Percentiles rank a stretch among this genome's conserved stretches.
phyloP scores from a whole-genome alignment of 371 early-diverging fungal species.

The Dinochytrium kinnereticum region DNA sequence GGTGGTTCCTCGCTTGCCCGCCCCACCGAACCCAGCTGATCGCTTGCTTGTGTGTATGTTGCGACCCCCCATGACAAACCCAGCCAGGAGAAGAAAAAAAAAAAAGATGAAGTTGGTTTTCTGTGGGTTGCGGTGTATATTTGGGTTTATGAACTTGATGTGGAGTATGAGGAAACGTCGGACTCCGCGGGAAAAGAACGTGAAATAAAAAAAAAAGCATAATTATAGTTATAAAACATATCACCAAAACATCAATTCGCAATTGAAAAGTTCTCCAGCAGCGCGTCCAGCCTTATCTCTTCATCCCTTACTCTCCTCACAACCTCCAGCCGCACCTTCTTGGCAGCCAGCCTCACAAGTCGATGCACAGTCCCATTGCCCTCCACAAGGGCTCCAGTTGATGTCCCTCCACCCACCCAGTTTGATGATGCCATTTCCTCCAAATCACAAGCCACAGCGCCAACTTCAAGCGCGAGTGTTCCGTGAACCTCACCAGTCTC shows the following conservation, averaged over 20 bases:
- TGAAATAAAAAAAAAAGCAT: too few species aligned
- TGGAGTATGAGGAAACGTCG: too few species aligned
- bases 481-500: conserved; percentile 33
- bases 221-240: too few species aligned
- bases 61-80: too few species aligned
- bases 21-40: conserved; percentile 1
- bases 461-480: conserved; percentile 22
- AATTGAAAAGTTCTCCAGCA: conserved; percentile 5
- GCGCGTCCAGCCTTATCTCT: background rate
- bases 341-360: conserved; percentile 2
- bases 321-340: conserved; percentile 12
- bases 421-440: conserved; percentile 11
- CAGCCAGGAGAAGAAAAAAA: too few species aligned
- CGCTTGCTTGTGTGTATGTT: too few species aligned
- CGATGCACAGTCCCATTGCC: background rate
- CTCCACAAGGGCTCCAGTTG: background rate
- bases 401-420: conserved; percentile 4
- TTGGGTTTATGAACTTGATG: too few species aligned
- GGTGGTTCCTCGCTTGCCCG: background rate
- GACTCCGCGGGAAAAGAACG: too few species aligned
- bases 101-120: too few species aligned
- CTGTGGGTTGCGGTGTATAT: too few species aligned
- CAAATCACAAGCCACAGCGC: conserved; percentile 25
- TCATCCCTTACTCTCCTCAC: background rate
- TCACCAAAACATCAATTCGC: too few species aligned